Evolutionary conservation across 805 yeast species (phyloP), one percentile per base, ranked within the genome.

Genomic region (Candida peoriensis): DNA sequence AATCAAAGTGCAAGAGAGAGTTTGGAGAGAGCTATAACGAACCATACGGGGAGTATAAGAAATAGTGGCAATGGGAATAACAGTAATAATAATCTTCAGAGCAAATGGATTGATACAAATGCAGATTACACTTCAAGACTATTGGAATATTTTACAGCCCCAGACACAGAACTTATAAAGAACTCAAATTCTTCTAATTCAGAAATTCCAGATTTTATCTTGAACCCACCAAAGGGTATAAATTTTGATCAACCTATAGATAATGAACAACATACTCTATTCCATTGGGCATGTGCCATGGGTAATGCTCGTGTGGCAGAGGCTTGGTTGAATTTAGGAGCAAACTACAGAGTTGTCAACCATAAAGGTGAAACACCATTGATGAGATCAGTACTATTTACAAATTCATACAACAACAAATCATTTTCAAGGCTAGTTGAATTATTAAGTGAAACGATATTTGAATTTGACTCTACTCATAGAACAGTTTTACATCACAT

Each of bases 281-380:
- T 93, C 47, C 98, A 93, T 60, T 93, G 97, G 97, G 95, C 97
- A 0, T 87, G 97, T 41, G 83, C 97, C 1, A 87, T 93, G 74
- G 98, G 97, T 4, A 85, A 81, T 54, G 60, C 81, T 22, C 73
- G 72, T 30, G 78, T 89, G 60, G 78, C 86, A 37, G 93, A 82
- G 46, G 72, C 88, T 11, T 67, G 93, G 27, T 61, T 86, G 20
- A 68, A 77, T 20, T 76, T 81, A 25, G 95, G 96, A 5, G 93
- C 95, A 3, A 74, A 79, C 59, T 72, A 75, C 37, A 59, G 69
- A 30, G 67, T 68, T 4, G 60, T 72, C 12, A 83, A 83, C 49
- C 70, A 77, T 40, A 70, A 72, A 29, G 96, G 96, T 1, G 86
- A 89, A 53, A 89, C 88, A 16, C 94, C 97, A 5, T 64, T 93